Evolutionary conservation across 164 flowering plant genomes (phyloP).

Genomic region (Annona squamosa): DNA sequence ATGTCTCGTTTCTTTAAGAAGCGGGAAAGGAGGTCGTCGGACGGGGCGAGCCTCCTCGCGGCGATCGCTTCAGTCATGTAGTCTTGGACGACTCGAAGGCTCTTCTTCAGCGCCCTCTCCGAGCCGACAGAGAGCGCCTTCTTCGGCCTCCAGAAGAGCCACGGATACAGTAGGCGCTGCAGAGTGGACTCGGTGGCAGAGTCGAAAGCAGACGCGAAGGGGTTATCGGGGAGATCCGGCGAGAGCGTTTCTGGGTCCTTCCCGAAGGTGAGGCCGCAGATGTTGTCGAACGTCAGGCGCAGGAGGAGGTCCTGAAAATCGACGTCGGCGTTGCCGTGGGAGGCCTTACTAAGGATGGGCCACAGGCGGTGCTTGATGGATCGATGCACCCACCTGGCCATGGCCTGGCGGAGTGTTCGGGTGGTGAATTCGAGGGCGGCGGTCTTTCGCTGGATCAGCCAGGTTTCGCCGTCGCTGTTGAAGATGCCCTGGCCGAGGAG

Average conservation of each 20-base stretch:
- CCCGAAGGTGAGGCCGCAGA: slow-evolving; percentile 84
- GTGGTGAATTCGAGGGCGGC: slow-evolving; percentile 95
- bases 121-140: slow-evolving; percentile 43
- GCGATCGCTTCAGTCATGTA: slow-evolving; percentile 60
- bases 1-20: slow-evolving; percentile 66
- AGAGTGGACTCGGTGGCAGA: slow-evolving; percentile 79
- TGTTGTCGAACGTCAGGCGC: slow-evolving; percentile 80
- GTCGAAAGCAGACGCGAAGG: slow-evolving; percentile 69
- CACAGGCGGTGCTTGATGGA: slow-evolving; percentile 67
- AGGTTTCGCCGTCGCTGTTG: slow-evolving; percentile 83
- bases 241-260: slow-evolving; percentile 84
- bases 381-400: slow-evolving; percentile 88
- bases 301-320: slow-evolving; percentile 78
- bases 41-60: slow-evolving; percentile 47
- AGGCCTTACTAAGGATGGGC: slow-evolving; percentile 49
- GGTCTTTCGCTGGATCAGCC: slow-evolving; percentile 87
- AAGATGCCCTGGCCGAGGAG: slow-evolving; percentile 89
- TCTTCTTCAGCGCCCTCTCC: slow-evolving; percentile 36
- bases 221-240: slow-evolving; percentile 56
- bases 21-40: slow-evolving; percentile 71
- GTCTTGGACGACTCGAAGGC: slow-evolving; percentile 47
- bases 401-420: slow-evolving; percentile 81
- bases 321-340: slow-evolving; percentile 27
- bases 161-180: slow-evolving; percentile 63
- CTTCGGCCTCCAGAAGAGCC: slow-evolving; percentile 60